Percentiles rank a stretch among this genome's conserved stretches.
phyloP scores from a whole-genome alignment of 805 yeast species.

The Tetrapisispora taiwanensis region DNA sequence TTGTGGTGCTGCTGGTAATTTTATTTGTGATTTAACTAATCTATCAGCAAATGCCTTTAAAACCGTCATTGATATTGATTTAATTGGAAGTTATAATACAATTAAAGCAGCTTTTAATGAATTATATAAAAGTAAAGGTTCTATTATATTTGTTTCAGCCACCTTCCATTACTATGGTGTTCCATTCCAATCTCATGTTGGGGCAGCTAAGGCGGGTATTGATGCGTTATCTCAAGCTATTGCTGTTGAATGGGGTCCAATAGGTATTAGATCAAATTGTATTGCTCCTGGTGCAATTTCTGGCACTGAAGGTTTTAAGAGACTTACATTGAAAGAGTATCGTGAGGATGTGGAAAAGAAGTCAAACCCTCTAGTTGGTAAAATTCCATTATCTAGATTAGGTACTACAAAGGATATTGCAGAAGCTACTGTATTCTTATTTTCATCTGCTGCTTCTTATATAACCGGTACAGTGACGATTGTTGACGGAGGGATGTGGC shows the following conservation, averaged over 20 bases:
- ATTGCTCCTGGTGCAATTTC: slow-evolving; percentile 89
- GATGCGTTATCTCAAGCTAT: slow-evolving; percentile 77
- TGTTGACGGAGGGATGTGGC: slow-evolving; percentile 93
- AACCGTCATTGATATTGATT: slow-evolving; percentile 76
- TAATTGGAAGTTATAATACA: slow-evolving; percentile 82
- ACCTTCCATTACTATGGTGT: slow-evolving; percentile 84
- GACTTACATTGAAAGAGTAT: slow-evolving; percentile 41
- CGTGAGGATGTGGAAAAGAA: slow-evolving; percentile 13
- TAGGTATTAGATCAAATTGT: slow-evolving; percentile 74
- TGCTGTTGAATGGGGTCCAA: slow-evolving; percentile 86
- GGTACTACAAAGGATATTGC: slow-evolving; percentile 78
- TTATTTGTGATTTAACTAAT: slow-evolving; percentile 67
- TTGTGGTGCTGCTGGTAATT: slow-evolving; percentile 96
- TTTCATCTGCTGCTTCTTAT: slow-evolving; percentile 73
- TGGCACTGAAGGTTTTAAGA: slow-evolving; percentile 75
- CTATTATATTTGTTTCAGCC: slow-evolving; percentile 71
- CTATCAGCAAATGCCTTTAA: slow-evolving; percentile 81
- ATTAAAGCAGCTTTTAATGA: slow-evolving; percentile 70
- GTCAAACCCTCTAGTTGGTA: slow-evolving; percentile 7
- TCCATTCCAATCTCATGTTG: slow-evolving; percentile 82
- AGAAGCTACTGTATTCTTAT: slow-evolving; percentile 71
- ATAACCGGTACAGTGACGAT: slow-evolving; percentile 68
- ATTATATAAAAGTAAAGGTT: slow-evolving; percentile 57
- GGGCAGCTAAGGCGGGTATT: slow-evolving; percentile 93
- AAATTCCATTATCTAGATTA: slow-evolving; percentile 48